These are phyloP conservation scores for Mycena vulgaris DNA, from an alignment of 768 basidiomycete species.

Conservation along the genomic window DNA sequence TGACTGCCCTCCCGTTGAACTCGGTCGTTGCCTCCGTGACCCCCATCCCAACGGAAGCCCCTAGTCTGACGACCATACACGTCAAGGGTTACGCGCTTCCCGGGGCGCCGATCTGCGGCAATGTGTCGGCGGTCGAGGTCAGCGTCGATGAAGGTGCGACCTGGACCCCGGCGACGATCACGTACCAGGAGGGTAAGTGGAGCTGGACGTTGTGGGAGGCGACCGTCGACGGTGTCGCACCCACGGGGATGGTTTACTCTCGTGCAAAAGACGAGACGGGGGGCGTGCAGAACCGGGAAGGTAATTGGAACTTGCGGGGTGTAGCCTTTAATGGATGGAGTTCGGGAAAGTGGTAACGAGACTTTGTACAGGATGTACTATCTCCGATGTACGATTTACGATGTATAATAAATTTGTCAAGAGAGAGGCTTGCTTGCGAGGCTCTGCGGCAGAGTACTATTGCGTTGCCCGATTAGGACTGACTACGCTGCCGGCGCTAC, in stretches of 20 bases:
- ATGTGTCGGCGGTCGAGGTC: slow-evolving; percentile 65
- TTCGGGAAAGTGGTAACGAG: background rate
- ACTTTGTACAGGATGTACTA: too few species aligned
- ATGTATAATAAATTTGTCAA: too few species aligned
- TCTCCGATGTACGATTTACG: too few species aligned
- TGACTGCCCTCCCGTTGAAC: slow-evolving; percentile 74
- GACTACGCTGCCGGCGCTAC: background rate
- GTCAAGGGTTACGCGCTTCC: slow-evolving; percentile 74
- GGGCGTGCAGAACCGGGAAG: slow-evolving; percentile 63
- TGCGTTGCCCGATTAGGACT: slow-evolving; percentile 8
- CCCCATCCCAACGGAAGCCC: slow-evolving; percentile 41
- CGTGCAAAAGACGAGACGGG: slow-evolving; percentile 69
- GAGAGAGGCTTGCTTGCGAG: too few species aligned
- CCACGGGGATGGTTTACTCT: slow-evolving; percentile 58
- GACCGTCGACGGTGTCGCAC: slow-evolving; percentile 53
- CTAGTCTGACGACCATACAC: slow-evolving; percentile 45
- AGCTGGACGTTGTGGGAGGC: slow-evolving; percentile 84
- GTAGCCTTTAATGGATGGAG: slow-evolving; percentile 73
- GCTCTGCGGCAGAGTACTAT: too few species aligned
- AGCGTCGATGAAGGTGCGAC: slow-evolving; percentile 66
- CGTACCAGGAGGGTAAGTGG: slow-evolving; percentile 76
- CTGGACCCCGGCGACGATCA: slow-evolving; percentile 67
- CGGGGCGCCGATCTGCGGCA: slow-evolving; percentile 53
- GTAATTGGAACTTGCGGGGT: slow-evolving; percentile 78
- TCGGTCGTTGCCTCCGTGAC: slow-evolving; percentile 68